phyloP scores from a whole-genome alignment of 257 asterid genomes.

The Fraxinus quadrangulata region DNA sequence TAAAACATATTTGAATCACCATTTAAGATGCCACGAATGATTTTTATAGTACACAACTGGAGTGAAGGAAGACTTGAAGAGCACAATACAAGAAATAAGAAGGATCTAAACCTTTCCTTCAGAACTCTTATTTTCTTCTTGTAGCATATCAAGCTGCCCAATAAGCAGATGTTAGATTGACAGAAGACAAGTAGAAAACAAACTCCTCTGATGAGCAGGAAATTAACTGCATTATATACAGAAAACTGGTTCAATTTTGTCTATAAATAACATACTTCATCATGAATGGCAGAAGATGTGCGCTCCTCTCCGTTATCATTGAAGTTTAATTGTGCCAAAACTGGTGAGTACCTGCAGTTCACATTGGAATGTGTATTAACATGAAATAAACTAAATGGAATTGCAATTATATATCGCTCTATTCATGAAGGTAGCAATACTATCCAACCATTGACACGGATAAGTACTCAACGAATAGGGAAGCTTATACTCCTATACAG shows the following conservation, averaged over 20 bases:
- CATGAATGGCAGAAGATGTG: slow-evolving; percentile 78
- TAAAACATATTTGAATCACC: slow-evolving; percentile 24
- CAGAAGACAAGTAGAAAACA: slow-evolving; percentile 21
- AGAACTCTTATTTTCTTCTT: slow-evolving; percentile 86
- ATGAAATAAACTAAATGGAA: slow-evolving; percentile 22
- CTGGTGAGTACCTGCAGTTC: slow-evolving; percentile 74
- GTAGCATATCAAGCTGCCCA: slow-evolving; percentile 85
- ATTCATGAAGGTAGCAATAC: slow-evolving; percentile 16
- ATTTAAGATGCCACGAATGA: slow-evolving; percentile 29
- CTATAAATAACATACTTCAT: slow-evolving; percentile 55
- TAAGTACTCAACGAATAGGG: background rate
- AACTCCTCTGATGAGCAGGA: slow-evolving; percentile 1
- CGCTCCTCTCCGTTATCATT: slow-evolving; percentile 64
- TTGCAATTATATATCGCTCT: slow-evolving; percentile 13
- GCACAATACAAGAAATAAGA: slow-evolving; percentile 14
- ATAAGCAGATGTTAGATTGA: slow-evolving; percentile 41
- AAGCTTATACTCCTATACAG: slow-evolving; percentile 7
- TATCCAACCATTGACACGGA: slow-evolving; percentile 13
- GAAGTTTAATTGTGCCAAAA: slow-evolving; percentile 52
- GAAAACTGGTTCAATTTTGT: slow-evolving; percentile 2
- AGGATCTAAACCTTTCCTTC: slow-evolving; percentile 63
- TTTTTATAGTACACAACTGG: slow-evolving; percentile 20
- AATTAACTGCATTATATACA: slow-evolving; percentile 20
- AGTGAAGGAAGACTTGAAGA: slow-evolving; percentile 12
- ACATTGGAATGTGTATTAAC: slow-evolving; percentile 14